Base-by-base conservation (phyloP, 441 rosid species). In the Sinapis alba region DNA sequence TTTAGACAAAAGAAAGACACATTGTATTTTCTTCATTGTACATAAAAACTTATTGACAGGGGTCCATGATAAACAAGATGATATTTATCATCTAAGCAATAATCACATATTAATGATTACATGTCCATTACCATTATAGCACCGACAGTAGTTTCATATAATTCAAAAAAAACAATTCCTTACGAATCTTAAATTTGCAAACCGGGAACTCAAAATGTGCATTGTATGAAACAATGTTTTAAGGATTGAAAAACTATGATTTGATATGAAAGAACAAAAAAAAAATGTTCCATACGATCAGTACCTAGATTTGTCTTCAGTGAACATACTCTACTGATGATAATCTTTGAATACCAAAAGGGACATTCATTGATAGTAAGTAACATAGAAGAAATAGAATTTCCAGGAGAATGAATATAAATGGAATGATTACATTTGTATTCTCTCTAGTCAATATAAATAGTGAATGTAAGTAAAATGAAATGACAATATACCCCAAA, bases 61-160 rank as follows among this genome's bases (percentile, higher is more conserved):
- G 79, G 79, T 68, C 69, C 74, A 68, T 75, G 34, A 62, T 61
- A 38, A 50, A 53, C 19, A 62, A 18, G 57, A 62, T 51, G 57
- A 51, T 36, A 61, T 75, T 9, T 62, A 51, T 18, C 79, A 51
- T 36, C 19, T 62, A 66, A 62, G 74, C 69, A 69, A 62, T 75
- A 69, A 75, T 75, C 79, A 75, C 79, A 1, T 62, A 27, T 53
- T 75, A 62, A 75, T 75, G 79, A 75, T 75, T 75, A 75, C 79
- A 68, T 69, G 21, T 63, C 74, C 79, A 75, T 47, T 68, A 60
- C 62, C 78, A 75, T 75, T 75, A 69, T 62, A 75, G 64, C 79
- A 75, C 74, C 74, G 74, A 75, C 79, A 62, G 65, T 27, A 51
- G 66, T 28, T 68, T 68, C 58, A 53, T 24, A 24, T 6, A 47